Conservation (phyloP, 371 early-diverging fungal species). For the Entomophthora muscae region DNA sequence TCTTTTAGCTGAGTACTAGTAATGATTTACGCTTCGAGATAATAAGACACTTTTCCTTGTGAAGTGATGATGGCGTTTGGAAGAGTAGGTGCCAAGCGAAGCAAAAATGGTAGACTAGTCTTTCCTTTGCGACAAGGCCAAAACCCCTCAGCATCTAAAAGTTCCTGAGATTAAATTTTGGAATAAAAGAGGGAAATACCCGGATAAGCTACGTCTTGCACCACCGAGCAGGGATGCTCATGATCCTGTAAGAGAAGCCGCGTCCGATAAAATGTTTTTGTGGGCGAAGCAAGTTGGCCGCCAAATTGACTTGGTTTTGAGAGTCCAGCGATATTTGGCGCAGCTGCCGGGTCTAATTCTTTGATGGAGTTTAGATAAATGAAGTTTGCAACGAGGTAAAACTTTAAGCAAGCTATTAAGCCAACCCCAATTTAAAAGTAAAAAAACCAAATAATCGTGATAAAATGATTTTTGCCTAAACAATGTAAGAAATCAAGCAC, state of each 20-base stretch:
- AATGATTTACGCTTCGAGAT: background rate
- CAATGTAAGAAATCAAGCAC: too few relatives aligned
- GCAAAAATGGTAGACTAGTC: constrained; percentile 16
- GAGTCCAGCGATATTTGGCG: background rate
- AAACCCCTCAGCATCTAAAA: constrained; percentile 16
- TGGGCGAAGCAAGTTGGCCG: background rate
- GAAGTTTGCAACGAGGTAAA: too few relatives aligned
- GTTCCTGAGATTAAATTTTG: background rate
- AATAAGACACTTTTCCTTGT: background rate
- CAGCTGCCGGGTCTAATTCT: background rate
- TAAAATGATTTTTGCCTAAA: too few relatives aligned
- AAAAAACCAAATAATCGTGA: too few relatives aligned
- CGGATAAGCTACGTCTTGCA: constrained; percentile 9
- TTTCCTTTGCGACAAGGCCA: constrained; percentile 18
- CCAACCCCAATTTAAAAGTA: too few relatives aligned
- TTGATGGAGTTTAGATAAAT: background rate
- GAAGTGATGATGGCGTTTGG: constrained; percentile 8
- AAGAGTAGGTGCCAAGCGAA: constrained; percentile 15
- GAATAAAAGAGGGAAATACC: background rate
- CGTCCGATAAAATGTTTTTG: constrained; percentile 5
- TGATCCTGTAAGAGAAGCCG: constrained; percentile 14
- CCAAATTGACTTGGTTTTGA: background rate
- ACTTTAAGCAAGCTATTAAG: too few relatives aligned
- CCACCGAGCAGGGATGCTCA: constrained; percentile 16
- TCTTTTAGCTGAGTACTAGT: background rate